Percentiles rank a stretch among this genome's conserved stretches.
These are phyloP conservation scores for Cercophora newfieldiana DNA, from an alignment of 495 filamentous ascomycete species.

Conservation along the genomic window DNA sequence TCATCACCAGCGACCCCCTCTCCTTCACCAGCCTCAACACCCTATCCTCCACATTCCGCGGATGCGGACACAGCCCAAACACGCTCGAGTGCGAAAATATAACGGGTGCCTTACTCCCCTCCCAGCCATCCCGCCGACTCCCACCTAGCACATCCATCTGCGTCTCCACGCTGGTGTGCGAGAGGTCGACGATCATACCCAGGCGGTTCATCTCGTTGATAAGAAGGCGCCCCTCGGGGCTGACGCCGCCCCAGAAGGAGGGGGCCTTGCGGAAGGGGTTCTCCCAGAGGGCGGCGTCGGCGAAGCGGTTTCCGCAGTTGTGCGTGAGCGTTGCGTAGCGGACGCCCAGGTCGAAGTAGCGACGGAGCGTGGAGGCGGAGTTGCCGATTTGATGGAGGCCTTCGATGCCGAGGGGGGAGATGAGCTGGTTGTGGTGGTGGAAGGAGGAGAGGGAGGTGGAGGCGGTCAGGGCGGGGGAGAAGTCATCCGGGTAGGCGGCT, in stretches of 20 bases:
- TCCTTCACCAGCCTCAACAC: constrained; percentile 63
- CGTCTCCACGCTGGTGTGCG: constrained; percentile 66
- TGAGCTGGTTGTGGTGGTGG: constrained; percentile 54
- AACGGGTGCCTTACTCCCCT: constrained; percentile 62
- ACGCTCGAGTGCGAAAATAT: constrained; percentile 74
- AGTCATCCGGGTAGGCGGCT: constrained; percentile 64
- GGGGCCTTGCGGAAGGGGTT: constrained; percentile 47
- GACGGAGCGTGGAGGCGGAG: constrained; percentile 71
- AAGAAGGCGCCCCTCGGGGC: constrained; percentile 63
- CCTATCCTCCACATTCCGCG: constrained; percentile 72
- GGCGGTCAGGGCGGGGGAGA: constrained; percentile 59
- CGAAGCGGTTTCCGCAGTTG: constrained; percentile 90
- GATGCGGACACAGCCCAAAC: constrained; percentile 65
- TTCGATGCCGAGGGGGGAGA: constrained; percentile 78
- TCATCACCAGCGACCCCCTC: constrained; percentile 67
- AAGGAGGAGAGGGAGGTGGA: constrained; percentile 58
- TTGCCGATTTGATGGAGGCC: constrained; percentile 96
- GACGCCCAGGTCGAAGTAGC: constrained; percentile 76
- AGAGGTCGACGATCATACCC: constrained; percentile 76
- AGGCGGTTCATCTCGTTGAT: constrained; percentile 78
- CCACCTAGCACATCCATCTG: constrained; percentile 67
- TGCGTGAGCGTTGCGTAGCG: constrained; percentile 89
- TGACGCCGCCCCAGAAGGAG: constrained; percentile 64
- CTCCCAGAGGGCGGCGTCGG: constrained; percentile 72
- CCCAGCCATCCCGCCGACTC: constrained; percentile 37